A percentile compares a stretch with the other conserved stretches of the same genome.
phyloP scores from a whole-genome alignment of 2,329 filamentous ascomycete genomes.

The Aspergillus persii region DNA sequence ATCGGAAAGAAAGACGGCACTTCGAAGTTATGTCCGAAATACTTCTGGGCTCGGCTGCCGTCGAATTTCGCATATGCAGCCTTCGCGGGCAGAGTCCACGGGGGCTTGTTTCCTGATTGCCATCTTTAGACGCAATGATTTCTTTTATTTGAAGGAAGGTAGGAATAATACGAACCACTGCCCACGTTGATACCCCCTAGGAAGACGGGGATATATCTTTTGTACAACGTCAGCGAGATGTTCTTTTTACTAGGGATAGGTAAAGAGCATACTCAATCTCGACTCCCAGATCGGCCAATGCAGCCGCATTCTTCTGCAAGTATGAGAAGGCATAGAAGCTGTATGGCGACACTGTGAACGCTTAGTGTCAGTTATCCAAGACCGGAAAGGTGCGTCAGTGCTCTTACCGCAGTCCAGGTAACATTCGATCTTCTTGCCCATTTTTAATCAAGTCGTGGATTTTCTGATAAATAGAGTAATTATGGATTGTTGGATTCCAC shows the following conservation, averaged over 20 bases:
- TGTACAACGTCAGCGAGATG: not conserved
- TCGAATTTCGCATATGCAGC: slow-evolving; percentile 57
- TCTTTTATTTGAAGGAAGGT: not conserved
- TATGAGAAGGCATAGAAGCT: slow-evolving; percentile 56
- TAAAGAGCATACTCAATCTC: slow-evolving; percentile 59
- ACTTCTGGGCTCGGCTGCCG: slow-evolving; percentile 47
- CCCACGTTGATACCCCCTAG: slow-evolving; percentile 64
- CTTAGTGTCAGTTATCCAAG: not conserved
- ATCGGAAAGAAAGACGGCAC: slow-evolving; percentile 55
- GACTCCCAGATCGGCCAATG: slow-evolving; percentile 58
- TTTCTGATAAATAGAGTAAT: not conserved
- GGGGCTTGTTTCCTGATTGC: slow-evolving; percentile 67
- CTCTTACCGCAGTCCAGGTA: slow-evolving; percentile 66
- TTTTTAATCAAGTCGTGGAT: slow-evolving; percentile 26
- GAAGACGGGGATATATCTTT: slow-evolving; percentile 70
- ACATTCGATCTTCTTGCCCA: slow-evolving; percentile 63
- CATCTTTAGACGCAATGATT: not conserved
- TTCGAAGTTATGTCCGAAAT: slow-evolving; percentile 47
- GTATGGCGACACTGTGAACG: slow-evolving; percentile 59
- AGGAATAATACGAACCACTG: slow-evolving; percentile 47
- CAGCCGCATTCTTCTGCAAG: slow-evolving; percentile 54
- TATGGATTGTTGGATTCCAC: not conserved
- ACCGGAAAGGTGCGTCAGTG: not conserved
- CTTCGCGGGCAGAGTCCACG: slow-evolving; percentile 70
- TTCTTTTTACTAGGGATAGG: slow-evolving; percentile 1